Base-by-base conservation (phyloP, 106 monocot genomes). In the Dactylorhiza incarnata region DNA sequence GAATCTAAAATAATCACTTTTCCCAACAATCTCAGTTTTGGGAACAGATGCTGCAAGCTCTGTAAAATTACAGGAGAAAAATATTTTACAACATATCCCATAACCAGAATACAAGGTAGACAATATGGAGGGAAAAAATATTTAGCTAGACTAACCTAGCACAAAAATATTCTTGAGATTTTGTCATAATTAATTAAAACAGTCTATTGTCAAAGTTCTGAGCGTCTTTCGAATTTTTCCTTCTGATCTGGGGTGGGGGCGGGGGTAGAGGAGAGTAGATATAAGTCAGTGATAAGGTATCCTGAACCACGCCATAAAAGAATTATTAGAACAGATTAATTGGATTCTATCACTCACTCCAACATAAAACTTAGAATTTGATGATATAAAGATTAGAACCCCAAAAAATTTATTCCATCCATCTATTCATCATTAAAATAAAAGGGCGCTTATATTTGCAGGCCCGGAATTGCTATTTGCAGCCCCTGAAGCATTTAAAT, bases 1-100 rank as follows among this genome's bases (percentile, higher is more conserved):
- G 68, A 99, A 99, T 65, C 94, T 79, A 59, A 99, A 99, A 80
- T 99, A 92, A 73, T 94, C 94, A 77, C 94, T 77, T 83, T 94
- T 99, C 8, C 94, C 94, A 29, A 94, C 94, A 81, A 92, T 83
- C 74, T 91, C 99, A 77, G 89, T 99, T 63, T 20, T 77, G 73
- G 99, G 94, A 86, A 99, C 85, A 49, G 94, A 91, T 74, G 94
- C 89, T 52, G 94, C 83, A 83, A 99, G 86, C 81, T 85, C 94
- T 99, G 89, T 37, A 76, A 81, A 78, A 73, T 49, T 19, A 72
- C 15, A 19, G n/a, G 20, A 17, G 2, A 29, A 48, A 6, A 49
- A 23, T 11, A 49, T 48, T 72, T 72, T 22, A 47, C 13, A 3
- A 22, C 16, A 72, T 72, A 49, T 48, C 47, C 23, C 48, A 26